Percentiles rank a stretch among this genome's conserved stretches.
Conservation (phyloP, 2,329 filamentous ascomycete genomes). For the Ascochyta viciae-villosae region DNA sequence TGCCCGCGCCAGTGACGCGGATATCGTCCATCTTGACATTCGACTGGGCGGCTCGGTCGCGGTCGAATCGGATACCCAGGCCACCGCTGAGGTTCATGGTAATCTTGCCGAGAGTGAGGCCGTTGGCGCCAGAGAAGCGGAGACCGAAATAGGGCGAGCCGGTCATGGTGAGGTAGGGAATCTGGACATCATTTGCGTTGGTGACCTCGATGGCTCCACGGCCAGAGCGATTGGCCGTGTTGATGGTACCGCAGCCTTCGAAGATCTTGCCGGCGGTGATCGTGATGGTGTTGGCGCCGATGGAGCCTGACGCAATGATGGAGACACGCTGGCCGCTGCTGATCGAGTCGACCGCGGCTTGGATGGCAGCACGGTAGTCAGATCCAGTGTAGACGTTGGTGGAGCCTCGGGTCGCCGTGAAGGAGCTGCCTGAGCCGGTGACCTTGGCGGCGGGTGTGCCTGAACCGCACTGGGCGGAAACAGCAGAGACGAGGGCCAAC, state of each 20-base stretch:
- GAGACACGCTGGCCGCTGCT: constrained; percentile 60
- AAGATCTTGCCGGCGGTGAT: constrained; percentile 63
- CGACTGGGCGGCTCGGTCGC: constrained; percentile 59
- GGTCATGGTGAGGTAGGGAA: constrained; percentile 65
- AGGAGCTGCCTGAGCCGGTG: constrained; percentile 56
- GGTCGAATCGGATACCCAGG: constrained; percentile 65
- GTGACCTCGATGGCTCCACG: constrained; percentile 63
- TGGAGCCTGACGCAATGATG: constrained; percentile 63
- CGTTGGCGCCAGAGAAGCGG: constrained; percentile 61
- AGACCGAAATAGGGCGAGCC: constrained; percentile 66
- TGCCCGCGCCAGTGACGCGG: constrained; percentile 60
- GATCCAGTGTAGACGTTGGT: constrained; percentile 59
- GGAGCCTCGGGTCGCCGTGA: constrained; percentile 55
- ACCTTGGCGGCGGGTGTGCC: constrained; percentile 57
- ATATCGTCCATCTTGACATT: constrained; percentile 63
- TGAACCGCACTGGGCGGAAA: constrained; percentile 57
- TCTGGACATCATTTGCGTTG: constrained; percentile 57
- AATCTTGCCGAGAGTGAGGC: constrained; percentile 60
- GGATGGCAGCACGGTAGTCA: constrained; percentile 63
- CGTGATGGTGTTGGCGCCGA: constrained; percentile 61
- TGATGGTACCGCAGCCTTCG: constrained; percentile 65
- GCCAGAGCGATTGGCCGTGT: constrained; percentile 52
- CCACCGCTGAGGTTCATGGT: constrained; percentile 63
- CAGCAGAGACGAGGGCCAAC: constrained; percentile 51
- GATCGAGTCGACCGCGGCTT: constrained; percentile 62